Base-by-base conservation (phyloP, 1,284 basidiomycete species). In the Leccinum subatratum region DNA sequence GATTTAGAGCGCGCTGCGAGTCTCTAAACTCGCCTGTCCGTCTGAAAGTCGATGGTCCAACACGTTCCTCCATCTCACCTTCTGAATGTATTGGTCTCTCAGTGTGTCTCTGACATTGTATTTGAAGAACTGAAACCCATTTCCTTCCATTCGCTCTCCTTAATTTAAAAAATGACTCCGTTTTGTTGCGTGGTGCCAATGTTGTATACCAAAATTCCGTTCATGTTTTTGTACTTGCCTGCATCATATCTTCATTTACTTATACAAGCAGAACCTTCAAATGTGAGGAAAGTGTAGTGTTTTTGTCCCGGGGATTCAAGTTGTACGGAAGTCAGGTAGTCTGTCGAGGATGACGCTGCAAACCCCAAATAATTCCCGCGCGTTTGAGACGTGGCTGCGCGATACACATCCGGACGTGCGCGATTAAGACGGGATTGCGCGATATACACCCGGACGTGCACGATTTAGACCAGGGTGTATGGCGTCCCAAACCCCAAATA, bases 291-390 rank as follows among this genome's bases (percentile, higher is more conserved):
- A 32, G 32, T 32, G 30, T 2, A 32, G 8, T 32, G 30, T 32
- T 9, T 32, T 32, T 32, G 8, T 8, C 30, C 30, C 30, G 30
- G 30, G 30, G 30, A 32, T 32, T n/a, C n/a, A n/a, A n/a, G n/a
- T n/a, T 32, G 30, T 4, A 32, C 8, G 30, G 30, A 32, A 32
- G 6, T 28, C 18, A 22, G 22, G 28, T 30, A 30, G 28, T 25
- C 87, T 89, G 62, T 59, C 4, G 67, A 48, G 67, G 30, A 30
- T 30, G 30, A 30, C 30, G 30, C 30, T 7, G 30, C 30, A 30
- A 30, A 8, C 30, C 30, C 30, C 30, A 30, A 30, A 30, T 30
- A 2, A 30, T 30, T 8, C 30, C 30, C 30, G 30, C 30, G 7
- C 30, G 30, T 30, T 30, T 30, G 1, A 30, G 7, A 30, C 30